phyloP scores from a whole-genome alignment of 371 early-diverging fungal genomes.

The Syncephalastrum contaminatum region DNA sequence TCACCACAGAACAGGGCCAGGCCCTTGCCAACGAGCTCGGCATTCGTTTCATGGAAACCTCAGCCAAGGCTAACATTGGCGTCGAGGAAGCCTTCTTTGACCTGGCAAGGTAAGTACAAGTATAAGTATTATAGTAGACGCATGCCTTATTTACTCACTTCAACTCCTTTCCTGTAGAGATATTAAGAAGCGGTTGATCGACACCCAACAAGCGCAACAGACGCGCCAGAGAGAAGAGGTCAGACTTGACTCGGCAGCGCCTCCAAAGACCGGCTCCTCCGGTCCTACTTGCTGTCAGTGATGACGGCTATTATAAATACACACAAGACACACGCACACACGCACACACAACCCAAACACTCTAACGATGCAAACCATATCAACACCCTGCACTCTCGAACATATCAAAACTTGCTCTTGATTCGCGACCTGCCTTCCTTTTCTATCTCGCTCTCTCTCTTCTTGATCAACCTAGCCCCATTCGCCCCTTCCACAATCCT shows the following conservation, averaged over 20 bases:
- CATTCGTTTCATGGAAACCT: conserved; percentile 94
- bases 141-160: background rate
- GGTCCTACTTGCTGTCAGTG: conserved; percentile 28
- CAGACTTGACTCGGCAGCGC: conserved; percentile 30
- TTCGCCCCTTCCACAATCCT: too few relatives aligned
- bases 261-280: conserved; percentile 22
- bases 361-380: background rate
- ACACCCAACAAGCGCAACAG: conserved; percentile 52
- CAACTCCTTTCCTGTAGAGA: conserved; percentile 26
- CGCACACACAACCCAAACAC: background rate
- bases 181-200: conserved; percentile 52
- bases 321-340: background rate
- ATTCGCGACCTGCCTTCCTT: conserved; percentile 1
- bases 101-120: conserved; percentile 79
- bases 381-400: too few relatives aligned
- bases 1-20: conserved; percentile 77
- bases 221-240: conserved; percentile 49
- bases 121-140: background rate
- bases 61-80: conserved; percentile 95
- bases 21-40: conserved; percentile 85
- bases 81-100: conserved; percentile 98
- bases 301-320: background rate
- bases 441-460: conserved; percentile 4
- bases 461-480: too few relatives aligned
- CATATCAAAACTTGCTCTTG: background rate